Conservation (phyloP, 164 flowering plant genomes). For the Berberis thunbergii region DNA sequence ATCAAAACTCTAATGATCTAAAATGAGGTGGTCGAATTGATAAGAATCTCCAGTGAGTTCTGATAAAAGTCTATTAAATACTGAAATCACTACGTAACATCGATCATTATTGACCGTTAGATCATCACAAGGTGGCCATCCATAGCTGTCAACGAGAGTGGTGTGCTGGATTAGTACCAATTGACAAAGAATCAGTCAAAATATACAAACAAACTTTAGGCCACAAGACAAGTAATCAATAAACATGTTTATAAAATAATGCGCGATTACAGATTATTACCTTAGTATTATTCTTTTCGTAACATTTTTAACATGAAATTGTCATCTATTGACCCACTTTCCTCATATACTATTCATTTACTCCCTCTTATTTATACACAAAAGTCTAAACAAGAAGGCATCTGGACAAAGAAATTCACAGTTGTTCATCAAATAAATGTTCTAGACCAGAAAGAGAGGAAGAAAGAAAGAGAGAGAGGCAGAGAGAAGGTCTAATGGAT, state of each 20-base stretch:
- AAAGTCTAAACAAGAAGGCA: slow-evolving; percentile 3
- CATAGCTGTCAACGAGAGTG: neutral
- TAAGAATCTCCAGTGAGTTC: no score
- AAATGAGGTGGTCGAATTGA: no score
- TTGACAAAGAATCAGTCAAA: slow-evolving; percentile 12
- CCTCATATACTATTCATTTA: no score
- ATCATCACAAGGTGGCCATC: neutral
- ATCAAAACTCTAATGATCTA: no score
- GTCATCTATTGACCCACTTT: no score
- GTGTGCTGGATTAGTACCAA: neutral
- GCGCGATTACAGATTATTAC: no score
- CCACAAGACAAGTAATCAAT: no score
- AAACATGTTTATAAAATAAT: no score
- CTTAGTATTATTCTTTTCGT: no score
- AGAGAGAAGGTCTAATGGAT: no score
- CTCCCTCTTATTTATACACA: neutral
- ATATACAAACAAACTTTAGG: neutral
- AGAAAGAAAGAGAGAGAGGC: slow-evolving; percentile 4
- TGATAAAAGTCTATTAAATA: neutral
- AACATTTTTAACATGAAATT: no score
- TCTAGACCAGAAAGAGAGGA: slow-evolving; percentile 4
- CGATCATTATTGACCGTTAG: neutral
- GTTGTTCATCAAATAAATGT: slow-evolving; percentile 1
- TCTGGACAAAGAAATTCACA: slow-evolving; percentile 4
- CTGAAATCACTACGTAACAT: neutral